Evolutionary conservation across 208 protist species (phyloP), one percentile per base, ranked within the genome.

Genomic region (Trypanosoma brucei): DNA sequence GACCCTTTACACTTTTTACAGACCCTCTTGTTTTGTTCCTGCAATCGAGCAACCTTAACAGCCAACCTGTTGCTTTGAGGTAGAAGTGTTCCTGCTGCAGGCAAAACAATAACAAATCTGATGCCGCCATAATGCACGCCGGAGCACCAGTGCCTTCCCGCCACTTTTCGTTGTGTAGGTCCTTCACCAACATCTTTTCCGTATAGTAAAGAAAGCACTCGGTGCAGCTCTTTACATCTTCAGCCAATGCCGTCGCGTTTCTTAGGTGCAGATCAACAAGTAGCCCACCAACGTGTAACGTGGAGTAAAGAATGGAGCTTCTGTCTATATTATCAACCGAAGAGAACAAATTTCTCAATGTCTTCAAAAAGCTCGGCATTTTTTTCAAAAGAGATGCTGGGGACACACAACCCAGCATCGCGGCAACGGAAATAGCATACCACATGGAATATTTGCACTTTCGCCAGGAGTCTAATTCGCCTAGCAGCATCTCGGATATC

Each of bases 31-130:
- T 36, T 52, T 72, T 65, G 0, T 33, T 14, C 35, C 61, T 72
- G 1, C 35, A 52, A 3, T 48, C 37, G 48, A 73, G 37, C 4
- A 73, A 14, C 33, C 35, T 65, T 22, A 49, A 11, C 2, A 73
- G n/a, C 61, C 53, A 67, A 39, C 65, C n/a, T 5, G 42, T 50
- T 37, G 55, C 68, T 36, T 37, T 56, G 4, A 30, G 13, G 9
- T 59, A 48, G 52, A 73, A 67, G n/a, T 14, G 40, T 38, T 54
- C 54, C 44, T 62, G 60, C 46, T 73, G 68, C 3, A 73, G 33
- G 22, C 37, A 2, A 59, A 73, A 73, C 4, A 73, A 9, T 45
- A 73, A 62, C 4, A 73, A 42, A 22, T 66, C 68, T 1, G 60
- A 73, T 33, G 68, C 68, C 42, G 61, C 56, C 9, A 45, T 53